Percentiles rank a stretch among this genome's conserved stretches.
Conservation (phyloP, 1,139 yeast species). For the Arxiozyma heterogenica region DNA sequence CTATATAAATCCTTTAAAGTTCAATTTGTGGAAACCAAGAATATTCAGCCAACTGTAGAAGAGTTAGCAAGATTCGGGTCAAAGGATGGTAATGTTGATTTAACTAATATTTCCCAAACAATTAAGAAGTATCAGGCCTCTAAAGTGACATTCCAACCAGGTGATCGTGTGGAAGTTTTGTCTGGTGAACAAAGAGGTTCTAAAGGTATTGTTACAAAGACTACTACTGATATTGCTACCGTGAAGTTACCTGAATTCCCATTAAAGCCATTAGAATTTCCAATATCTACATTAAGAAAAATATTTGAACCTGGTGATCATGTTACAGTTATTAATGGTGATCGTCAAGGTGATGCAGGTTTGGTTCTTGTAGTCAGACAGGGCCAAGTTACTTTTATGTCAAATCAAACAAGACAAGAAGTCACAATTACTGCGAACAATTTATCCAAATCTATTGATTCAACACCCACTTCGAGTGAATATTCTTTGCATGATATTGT, state of each 20-base stretch:
- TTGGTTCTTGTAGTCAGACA: slow-evolving; percentile 75
- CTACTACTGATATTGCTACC: slow-evolving; percentile 35
- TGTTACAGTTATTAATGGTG: slow-evolving; percentile 86
- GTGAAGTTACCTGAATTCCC: slow-evolving; percentile 41
- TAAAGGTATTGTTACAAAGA: slow-evolving; percentile 63
- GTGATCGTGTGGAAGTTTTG: slow-evolving; percentile 85
- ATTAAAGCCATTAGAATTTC: slow-evolving; percentile 54
- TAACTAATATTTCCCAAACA: slow-evolving; percentile 76
- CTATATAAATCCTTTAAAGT: slow-evolving; percentile 78
- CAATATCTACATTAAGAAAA: slow-evolving; percentile 73
- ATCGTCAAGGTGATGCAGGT: slow-evolving; percentile 89
- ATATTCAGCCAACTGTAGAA: slow-evolving; percentile 79
- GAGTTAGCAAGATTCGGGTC: slow-evolving; percentile 78
- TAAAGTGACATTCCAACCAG: slow-evolving; percentile 69
- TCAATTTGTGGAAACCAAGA: slow-evolving; percentile 70
- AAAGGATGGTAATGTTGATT: slow-evolving; percentile 69
- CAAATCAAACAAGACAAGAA: slow-evolving; percentile 82
- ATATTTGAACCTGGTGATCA: slow-evolving; percentile 89
- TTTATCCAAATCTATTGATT: slow-evolving; percentile 68
- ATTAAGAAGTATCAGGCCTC: slow-evolving; percentile 55
- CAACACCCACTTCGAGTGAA: slow-evolving; percentile 56
- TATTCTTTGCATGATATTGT: slow-evolving; percentile 87
- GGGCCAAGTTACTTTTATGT: slow-evolving; percentile 79
- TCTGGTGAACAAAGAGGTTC: slow-evolving; percentile 93
- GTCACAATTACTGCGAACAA: slow-evolving; percentile 88